These are phyloP conservation scores for Pelargonium citronellum DNA, from an alignment of 441 rosid species.

Conservation along the genomic window DNA sequence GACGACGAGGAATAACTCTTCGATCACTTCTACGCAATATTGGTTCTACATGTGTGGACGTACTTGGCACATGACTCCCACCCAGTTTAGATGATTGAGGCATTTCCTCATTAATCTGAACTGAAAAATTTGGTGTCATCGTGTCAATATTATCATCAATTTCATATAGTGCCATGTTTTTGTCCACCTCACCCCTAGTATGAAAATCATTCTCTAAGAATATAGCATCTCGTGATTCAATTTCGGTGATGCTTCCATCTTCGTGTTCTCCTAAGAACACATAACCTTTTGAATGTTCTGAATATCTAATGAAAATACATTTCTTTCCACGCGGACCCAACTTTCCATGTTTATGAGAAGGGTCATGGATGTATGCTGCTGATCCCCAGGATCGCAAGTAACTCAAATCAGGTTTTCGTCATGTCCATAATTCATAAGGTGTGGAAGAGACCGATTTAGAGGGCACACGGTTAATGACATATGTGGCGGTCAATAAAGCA, in stretches of 20 bases:
- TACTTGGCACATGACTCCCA: background rate
- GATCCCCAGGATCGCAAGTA: background rate
- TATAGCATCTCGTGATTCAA: background rate
- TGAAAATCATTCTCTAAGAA: constrained; percentile 9
- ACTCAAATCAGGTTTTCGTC: background rate
- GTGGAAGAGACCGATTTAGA: background rate
- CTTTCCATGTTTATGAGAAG: background rate
- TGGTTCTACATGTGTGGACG: background rate
- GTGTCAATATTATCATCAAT: background rate
- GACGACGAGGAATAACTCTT: background rate
- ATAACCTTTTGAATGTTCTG: constrained; percentile 2
- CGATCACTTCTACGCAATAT: background rate
- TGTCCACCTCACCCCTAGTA: background rate
- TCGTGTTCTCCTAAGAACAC: background rate
- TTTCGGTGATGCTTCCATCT: background rate
- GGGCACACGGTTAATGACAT: constrained; percentile 9
- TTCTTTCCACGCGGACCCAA: constrained; percentile 3
- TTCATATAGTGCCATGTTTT: background rate
- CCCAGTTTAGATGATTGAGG: background rate
- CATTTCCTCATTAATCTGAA: background rate
- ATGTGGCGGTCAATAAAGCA: background rate
- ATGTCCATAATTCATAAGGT: background rate
- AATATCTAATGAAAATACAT: constrained; percentile 10
- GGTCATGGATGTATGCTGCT: background rate
- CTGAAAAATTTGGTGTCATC: background rate